Percentiles rank a stretch among this genome's conserved stretches.
These are phyloP conservation scores for Quercus rubra DNA, from an alignment of 306 rosid genomes.

Conservation along the genomic window DNA sequence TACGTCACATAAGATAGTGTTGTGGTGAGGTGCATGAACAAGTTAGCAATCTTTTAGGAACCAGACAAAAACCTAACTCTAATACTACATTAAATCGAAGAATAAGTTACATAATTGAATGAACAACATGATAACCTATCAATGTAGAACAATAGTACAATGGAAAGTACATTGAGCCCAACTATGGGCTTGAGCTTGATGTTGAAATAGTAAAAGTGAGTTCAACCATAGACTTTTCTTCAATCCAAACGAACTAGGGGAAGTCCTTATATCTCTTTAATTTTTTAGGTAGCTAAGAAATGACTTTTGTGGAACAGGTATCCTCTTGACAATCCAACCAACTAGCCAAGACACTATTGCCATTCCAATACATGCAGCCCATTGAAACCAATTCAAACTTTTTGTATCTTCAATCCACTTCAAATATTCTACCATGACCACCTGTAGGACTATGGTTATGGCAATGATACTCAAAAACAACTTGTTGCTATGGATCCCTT, in stretches of 20 bases:
- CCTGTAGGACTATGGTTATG: constrained; percentile 22
- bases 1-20: too few species aligned
- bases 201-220: too few species aligned
- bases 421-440: constrained; percentile 32
- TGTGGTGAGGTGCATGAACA: background rate
- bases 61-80: background rate
- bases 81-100: too few species aligned
- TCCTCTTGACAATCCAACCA: constrained; percentile 26
- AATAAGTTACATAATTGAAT: too few species aligned
- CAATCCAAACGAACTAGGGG: too few species aligned
- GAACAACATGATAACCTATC: too few species aligned
- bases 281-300: background rate
- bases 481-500: constrained; percentile 19
- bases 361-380: constrained; percentile 21
- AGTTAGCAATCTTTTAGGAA: background rate
- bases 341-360: constrained; percentile 24
- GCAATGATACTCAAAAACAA: constrained; percentile 24
- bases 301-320: constrained; percentile 9
- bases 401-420: constrained; percentile 25
- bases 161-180: too few species aligned
- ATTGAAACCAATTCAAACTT: constrained; percentile 21
- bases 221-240: too few species aligned
- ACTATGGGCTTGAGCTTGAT: too few species aligned
- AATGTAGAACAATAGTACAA: too few species aligned
- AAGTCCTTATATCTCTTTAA: background rate